Conservation (phyloP, 2,329 filamentous ascomycete genomes). For the Trichoderma harzianum region DNA sequence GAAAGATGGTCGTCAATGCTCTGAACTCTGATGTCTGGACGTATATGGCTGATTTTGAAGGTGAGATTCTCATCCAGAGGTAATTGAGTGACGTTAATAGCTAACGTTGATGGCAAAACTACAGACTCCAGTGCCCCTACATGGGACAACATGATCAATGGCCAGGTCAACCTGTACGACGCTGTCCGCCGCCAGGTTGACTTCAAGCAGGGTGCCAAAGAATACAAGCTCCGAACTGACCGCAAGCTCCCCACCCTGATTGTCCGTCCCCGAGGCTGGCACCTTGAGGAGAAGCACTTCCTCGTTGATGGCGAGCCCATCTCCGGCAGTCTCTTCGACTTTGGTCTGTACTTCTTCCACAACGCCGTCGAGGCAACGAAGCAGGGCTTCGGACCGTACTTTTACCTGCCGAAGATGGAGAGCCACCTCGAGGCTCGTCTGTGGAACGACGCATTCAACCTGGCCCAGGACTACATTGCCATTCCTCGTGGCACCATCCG, state of each 20-base stretch:
- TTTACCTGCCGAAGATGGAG: slow-evolving; percentile 98
- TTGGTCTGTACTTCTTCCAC: slow-evolving; percentile 98
- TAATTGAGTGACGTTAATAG: neutral
- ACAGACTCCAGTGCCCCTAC: slow-evolving; percentile 91
- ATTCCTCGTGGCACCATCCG: slow-evolving; percentile 89
- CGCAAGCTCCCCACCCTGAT: slow-evolving; percentile 83
- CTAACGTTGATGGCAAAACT: neutral
- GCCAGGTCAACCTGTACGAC: slow-evolving; percentile 96
- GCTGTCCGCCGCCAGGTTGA: slow-evolving; percentile 91
- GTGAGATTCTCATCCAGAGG: slow-evolving; percentile 44
- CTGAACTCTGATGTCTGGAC: slow-evolving; percentile 96
- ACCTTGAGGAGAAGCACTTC: slow-evolving; percentile 97
- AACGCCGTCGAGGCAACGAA: slow-evolving; percentile 86
- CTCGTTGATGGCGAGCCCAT: slow-evolving; percentile 94
- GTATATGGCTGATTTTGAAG: slow-evolving; percentile 99
- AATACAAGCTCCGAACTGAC: slow-evolving; percentile 96
- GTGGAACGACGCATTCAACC: slow-evolving; percentile 98
- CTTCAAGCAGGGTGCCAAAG: slow-evolving; percentile 92
- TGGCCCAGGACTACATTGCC: slow-evolving; percentile 88
- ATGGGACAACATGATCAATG: slow-evolving; percentile 99
- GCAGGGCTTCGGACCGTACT: slow-evolving; percentile 87
- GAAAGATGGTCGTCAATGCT: slow-evolving; percentile 99
- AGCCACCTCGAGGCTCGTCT: slow-evolving; percentile 93
- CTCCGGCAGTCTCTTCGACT: slow-evolving; percentile 90
- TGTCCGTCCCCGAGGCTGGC: slow-evolving; percentile 92